phyloP scores from a whole-genome alignment of 2,329 filamentous ascomycete species.

The Colletotrichum agaves region DNA sequence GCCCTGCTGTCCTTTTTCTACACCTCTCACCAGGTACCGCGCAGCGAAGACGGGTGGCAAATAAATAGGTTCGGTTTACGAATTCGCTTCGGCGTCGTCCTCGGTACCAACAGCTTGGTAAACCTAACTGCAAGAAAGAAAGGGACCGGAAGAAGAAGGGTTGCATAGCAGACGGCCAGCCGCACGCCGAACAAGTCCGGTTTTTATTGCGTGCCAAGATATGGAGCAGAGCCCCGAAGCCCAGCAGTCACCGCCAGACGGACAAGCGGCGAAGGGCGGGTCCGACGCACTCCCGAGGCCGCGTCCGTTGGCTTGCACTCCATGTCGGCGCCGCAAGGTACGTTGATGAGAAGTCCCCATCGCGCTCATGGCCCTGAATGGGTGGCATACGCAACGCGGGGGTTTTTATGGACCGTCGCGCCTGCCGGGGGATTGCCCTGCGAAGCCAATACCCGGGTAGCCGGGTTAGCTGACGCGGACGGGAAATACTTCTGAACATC shows the following conservation, averaged over 20 bases:
- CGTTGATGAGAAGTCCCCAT: conserved; percentile 10
- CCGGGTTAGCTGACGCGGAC: neutral
- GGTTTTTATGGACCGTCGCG: too few relatives aligned
- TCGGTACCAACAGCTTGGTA: conserved; percentile 1
- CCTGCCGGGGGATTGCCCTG: neutral
- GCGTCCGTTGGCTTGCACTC: conserved; percentile 36
- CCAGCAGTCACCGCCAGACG: conserved; percentile 31
- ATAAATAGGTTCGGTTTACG: neutral
- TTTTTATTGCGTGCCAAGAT: conserved; percentile 18
- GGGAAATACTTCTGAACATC: neutral
- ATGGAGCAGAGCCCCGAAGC: conserved; percentile 37
- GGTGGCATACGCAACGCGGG: too few relatives aligned
- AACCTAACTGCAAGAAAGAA: neutral
- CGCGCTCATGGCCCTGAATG: neutral
- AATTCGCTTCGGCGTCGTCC: conserved; percentile 1
- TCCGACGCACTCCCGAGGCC: conserved; percentile 37
- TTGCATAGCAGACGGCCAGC: neutral
- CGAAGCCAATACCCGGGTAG: neutral
- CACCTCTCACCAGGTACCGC: neutral
- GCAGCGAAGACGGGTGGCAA: neutral
- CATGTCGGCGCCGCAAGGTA: conserved; percentile 37
- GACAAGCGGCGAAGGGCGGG: conserved; percentile 33
- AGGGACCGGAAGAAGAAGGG: neutral
- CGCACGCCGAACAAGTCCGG: conserved; percentile 21
- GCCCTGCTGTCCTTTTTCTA: neutral